Base-by-base conservation (phyloP, 176 grass and related monocot genomes). In the Zoysia pacifica region DNA sequence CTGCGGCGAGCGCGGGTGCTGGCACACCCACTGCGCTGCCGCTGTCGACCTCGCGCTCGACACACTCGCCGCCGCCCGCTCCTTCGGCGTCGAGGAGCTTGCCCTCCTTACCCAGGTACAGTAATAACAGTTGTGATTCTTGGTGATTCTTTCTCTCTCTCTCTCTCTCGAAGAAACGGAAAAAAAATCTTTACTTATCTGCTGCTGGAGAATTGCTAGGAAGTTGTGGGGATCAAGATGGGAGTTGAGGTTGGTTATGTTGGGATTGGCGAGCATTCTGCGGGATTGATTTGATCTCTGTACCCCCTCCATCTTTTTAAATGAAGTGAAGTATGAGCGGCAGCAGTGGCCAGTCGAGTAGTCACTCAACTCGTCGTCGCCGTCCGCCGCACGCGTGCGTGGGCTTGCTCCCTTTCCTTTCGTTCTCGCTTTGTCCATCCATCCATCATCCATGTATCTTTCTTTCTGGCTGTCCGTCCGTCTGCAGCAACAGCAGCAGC, bases 11-110 rank as follows among this genome's bases (percentile, higher is more conserved):
- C 90, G 93, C 15, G 97, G 86, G 0, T 99, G 97, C 85, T 99
- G 97, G 97, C 97, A 99, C 80, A 93, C 88, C 61, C 93, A 96
- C 90, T 99, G 97, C 88, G 91, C 93, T 18, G 97, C 97, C 73
- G 97, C 97, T 75, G 97, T 99, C 56, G 97, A 99, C 87, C 93
- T 99, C 20, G 93, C 97, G 7, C 92, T 99, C 76, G 97, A 99
- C 64, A 84, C 88, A 1, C 97, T 96, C 67, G 84, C 88, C 69
- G 97, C 90, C 48, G 93, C 97, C 0, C 93, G 97, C 38, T 86
- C 93, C 58, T 99, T 99, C 50, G 97, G 93, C 48, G 93, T 99
- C 72, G 93, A 99, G 79, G 92, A 99, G 79, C 97, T 99, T 20
- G 93, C 86, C 18, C 81, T 96, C 68, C 86, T 99, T 48, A 99